Percentiles rank a stretch among this genome's conserved stretches.
Evolutionary conservation across 495 filamentous ascomycete species (phyloP).

Genomic region (Tuber magnatum): DNA sequence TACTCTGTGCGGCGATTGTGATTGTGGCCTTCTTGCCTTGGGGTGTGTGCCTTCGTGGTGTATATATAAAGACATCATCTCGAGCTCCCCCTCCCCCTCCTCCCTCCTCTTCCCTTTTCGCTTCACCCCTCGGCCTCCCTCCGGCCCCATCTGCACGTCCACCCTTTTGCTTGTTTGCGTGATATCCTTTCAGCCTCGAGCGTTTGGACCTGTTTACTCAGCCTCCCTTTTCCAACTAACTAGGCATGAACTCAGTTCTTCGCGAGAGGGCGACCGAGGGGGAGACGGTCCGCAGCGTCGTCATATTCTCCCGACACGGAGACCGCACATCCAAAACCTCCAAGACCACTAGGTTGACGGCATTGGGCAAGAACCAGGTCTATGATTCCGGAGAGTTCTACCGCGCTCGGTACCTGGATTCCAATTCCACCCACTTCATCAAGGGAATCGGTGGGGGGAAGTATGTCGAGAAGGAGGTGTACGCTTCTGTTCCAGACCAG

Average conservation of each 20-base stretch:
- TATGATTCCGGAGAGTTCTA: slow-evolving; percentile 56
- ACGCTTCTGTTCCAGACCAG: slow-evolving; percentile 34
- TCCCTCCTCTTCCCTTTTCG: background rate
- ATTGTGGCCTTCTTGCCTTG: background rate
- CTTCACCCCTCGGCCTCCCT: background rate
- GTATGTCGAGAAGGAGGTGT: slow-evolving; percentile 17
- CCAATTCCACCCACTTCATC: slow-evolving; percentile 43
- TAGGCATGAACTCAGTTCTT: background rate
- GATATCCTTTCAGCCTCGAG: background rate
- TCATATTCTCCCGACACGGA: slow-evolving; percentile 66
- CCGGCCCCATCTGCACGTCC: background rate
- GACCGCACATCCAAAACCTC: slow-evolving; percentile 61
- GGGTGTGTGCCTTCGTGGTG: background rate
- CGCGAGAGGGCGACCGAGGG: background rate
- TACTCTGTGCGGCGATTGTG: background rate
- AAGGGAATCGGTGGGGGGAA: slow-evolving; percentile 29
- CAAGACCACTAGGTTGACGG: slow-evolving; percentile 52
- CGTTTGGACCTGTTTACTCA: background rate
- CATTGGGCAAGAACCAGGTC: slow-evolving; percentile 63
- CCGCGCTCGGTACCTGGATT: slow-evolving; percentile 52
- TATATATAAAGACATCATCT: background rate
- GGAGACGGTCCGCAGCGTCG: slow-evolving; percentile 60
- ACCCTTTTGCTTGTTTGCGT: background rate
- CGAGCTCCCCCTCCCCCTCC: background rate
- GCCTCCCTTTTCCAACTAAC: background rate